A percentile compares a stretch with the other conserved stretches of the same genome.
Conservation (phyloP, 139 green algal genomes). For the Volvox reticuliferus region DNA sequence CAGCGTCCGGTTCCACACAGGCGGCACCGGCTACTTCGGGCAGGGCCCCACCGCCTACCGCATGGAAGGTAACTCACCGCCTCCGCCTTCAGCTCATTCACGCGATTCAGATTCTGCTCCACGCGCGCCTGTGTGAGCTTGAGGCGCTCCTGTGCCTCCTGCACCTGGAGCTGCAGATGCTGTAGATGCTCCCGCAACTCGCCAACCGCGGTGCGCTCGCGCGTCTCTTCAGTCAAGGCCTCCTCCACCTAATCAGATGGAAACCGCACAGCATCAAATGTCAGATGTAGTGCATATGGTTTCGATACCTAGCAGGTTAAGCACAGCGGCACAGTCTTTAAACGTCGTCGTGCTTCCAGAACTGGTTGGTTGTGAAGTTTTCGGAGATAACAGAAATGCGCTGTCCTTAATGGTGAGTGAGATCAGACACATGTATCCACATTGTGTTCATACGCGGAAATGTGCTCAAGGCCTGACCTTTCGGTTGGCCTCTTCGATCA, state of each 20-base stretch:
- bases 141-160: constrained; percentile 65
- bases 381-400: not conserved
- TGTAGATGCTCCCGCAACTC: constrained; percentile 78
- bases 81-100: constrained; percentile 83
- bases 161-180: constrained; percentile 58
- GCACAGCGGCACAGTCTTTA: not conserved
- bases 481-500: constrained; percentile 85
- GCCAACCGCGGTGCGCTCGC: constrained; percentile 67
- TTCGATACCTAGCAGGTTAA: no score
- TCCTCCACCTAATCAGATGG: constrained; percentile 64
- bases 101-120: constrained; percentile 77
- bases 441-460: not conserved
- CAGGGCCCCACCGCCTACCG: no score
- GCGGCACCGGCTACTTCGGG: no score
- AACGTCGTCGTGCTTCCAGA: not conserved
- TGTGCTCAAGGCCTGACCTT: constrained; percentile 58
- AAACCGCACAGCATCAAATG: not conserved
- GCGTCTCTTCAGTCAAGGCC: constrained; percentile 74
- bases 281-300: no score
- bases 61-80: constrained; percentile 46
- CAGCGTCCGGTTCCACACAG: no score
- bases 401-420: not conserved
- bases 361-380: no score
- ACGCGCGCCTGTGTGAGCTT: constrained; percentile 69
- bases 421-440: not conserved